Conservation (phyloP, 257 asterid species). For the Leptodermis oblonga region DNA sequence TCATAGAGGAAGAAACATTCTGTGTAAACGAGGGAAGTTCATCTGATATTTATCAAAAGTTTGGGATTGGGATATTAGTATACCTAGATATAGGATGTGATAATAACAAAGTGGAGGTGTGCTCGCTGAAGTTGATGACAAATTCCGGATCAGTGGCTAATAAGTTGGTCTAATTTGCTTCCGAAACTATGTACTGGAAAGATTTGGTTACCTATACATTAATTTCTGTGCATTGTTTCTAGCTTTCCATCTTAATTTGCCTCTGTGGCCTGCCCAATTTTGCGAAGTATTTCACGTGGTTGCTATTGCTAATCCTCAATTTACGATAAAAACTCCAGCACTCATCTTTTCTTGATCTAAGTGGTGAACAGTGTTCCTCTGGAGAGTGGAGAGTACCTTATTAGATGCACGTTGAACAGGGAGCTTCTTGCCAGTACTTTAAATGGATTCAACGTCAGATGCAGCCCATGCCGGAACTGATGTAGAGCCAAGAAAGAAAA, state of each 20-base stretch:
- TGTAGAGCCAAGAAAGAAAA: conserved; percentile 16
- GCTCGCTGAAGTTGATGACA: background rate
- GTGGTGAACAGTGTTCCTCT: background rate
- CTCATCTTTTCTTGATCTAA: background rate
- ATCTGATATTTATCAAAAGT: background rate
- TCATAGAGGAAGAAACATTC: too few relatives aligned
- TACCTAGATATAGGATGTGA: background rate
- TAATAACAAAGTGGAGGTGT: background rate
- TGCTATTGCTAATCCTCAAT: background rate
- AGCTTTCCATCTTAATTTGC: background rate
- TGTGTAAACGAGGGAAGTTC: background rate
- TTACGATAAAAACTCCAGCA: background rate
- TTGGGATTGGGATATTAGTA: background rate
- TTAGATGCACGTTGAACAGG: background rate
- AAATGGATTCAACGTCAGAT: conserved; percentile 19
- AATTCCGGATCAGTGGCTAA: background rate
- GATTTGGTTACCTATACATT: background rate
- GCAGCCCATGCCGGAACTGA: conserved; percentile 2
- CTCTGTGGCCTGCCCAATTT: background rate
- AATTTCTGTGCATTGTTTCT: background rate
- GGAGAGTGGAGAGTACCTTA: background rate
- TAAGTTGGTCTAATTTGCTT: background rate
- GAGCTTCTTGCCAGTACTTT: background rate
- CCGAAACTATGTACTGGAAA: background rate
- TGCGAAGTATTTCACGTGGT: background rate